Evolutionary conservation across 108 stramenopile genomes (phyloP), one percentile per base, ranked within the genome.

Genomic region (Asterionellopsis glacialis): DNA sequence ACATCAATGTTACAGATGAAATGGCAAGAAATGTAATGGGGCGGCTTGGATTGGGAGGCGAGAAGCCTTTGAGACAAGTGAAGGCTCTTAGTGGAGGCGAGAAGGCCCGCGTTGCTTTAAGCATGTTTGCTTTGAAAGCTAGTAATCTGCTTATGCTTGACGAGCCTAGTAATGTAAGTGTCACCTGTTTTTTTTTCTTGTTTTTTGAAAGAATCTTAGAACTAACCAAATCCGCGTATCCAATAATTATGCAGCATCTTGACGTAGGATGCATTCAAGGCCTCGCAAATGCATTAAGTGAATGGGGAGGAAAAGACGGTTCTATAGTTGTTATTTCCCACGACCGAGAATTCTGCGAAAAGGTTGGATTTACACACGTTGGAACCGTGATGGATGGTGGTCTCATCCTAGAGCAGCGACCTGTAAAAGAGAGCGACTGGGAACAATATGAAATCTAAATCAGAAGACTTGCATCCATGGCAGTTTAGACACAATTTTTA

Each of bases 301-400:
- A 72, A 12, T 93, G 91, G 91, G 91, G 85, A 23, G 82, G 75
- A 10, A 63, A 83, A 19, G 76, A 65, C 12, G 95, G 92, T 7
- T 79, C 92, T 3, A 55, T 96, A 27, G 90, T 95, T 9, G 96
- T 97, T 5, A 86, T 97, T 41, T 88, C 87, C 9, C 96, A 97
- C 63, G 95, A 97, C 80, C 74, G 83, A 47, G 75, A 76, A 24
- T 97, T 97, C 71, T 94, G 94, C 47, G 85, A 93, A 12, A 68
- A 77, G 14, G 77, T 97, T 24, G 84, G 85, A 16, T 90, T 94
- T 43, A 94, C 94, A 13, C 93, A 95, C 55, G 90, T 95, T 11
- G 88, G 76, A 0, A 91, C 95, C 0, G 90, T 97, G 5, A 77
- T 66, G 44, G 77, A 92, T 64, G 94, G 95, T 1, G 60, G 25